Base-by-base conservation (phyloP, 2,329 filamentous ascomycete species). In the Myriosclerotinia duriaeana region DNA sequence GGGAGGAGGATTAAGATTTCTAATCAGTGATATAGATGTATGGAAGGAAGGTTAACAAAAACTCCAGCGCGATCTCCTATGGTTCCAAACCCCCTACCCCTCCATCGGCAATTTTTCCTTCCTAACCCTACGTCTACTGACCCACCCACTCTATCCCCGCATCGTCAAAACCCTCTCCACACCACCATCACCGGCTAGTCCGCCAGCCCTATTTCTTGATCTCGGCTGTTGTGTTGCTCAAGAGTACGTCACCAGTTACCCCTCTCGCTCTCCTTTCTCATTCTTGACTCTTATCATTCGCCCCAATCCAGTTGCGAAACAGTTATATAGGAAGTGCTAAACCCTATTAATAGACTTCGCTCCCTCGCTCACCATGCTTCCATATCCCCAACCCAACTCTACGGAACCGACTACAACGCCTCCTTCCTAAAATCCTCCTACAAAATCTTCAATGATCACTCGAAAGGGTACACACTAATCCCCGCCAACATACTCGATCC, bases 171-270 rank as follows among this genome's bases (percentile, higher is more conserved):
- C 46, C 6, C 54, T 65, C 22, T 65, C 63, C 22, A 42, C 63
- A 2, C 63, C 63, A 9, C 36, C 54, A 15, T 26, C 44, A 4
- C 48, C 46, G 17, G 26, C 30, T 30, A 52, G 15, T 53, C 44
- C 63, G 38, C 67, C 68, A 14, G 30, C 56, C 1, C 61, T 46
- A 3, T 69, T 79, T 8, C 74, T 80, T 20, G 79, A 80, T 67
- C 69, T 80, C 1, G 78, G 78, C 17, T 79, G 78, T 58, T 78
- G 77, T 67, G 74, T 80, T 36, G 78, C 76, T 0, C 77, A 79
- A 67, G 78, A 80, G 64, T 66, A 66, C 14, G 55, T 53, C 20
- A 8, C 14, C 6, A 5, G 14, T 26, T 61, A 17, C 38, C 17
- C 55, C 5, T 30, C 22, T 20, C 17, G 4, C 14, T 15, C 14